Percentiles rank a stretch among this genome's conserved stretches.
Conservation (phyloP, 371 early-diverging fungal genomes). For the Mucor lusitanicus region DNA sequence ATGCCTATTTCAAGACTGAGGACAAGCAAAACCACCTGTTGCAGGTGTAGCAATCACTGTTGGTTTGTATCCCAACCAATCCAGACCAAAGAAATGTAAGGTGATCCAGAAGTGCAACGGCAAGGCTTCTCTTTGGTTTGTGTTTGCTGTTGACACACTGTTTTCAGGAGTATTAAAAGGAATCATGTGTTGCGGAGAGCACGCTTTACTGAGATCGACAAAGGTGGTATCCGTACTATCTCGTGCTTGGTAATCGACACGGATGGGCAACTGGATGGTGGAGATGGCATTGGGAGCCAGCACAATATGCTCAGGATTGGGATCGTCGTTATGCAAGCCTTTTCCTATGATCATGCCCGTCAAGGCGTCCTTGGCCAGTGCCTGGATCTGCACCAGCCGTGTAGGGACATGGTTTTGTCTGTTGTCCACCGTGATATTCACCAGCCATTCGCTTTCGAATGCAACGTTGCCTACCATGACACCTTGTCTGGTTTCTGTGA, state of each 20-base stretch:
- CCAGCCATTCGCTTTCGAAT: slow-evolving; percentile 50
- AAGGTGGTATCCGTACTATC: slow-evolving; percentile 45
- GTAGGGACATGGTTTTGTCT: slow-evolving; percentile 45
- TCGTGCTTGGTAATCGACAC: slow-evolving; percentile 43
- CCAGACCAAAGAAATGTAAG: slow-evolving; percentile 39
- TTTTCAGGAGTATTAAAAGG: slow-evolving; percentile 8
- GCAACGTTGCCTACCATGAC: slow-evolving; percentile 44
- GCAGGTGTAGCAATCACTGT: slow-evolving; percentile 46
- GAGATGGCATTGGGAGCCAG: slow-evolving; percentile 35
- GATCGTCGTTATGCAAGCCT: slow-evolving; percentile 26
- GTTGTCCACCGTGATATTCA: slow-evolving; percentile 46
- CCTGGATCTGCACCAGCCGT: slow-evolving; percentile 27
- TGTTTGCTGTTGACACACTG: background rate
- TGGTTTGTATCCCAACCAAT: slow-evolving; percentile 44
- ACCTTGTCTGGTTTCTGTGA: slow-evolving; percentile 40
- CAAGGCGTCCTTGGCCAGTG: slow-evolving; percentile 41
- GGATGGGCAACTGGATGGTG: slow-evolving; percentile 37
- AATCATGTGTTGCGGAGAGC: slow-evolving; percentile 25
- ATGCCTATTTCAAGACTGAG: slow-evolving; percentile 17
- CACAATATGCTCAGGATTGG: slow-evolving; percentile 20
- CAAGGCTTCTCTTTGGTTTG: slow-evolving; percentile 27
- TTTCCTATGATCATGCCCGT: slow-evolving; percentile 45
- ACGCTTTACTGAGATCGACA: slow-evolving; percentile 33
- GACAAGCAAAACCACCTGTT: slow-evolving; percentile 49
- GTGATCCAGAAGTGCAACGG: slow-evolving; percentile 50